Conservation (phyloP, 495 filamentous ascomycete species). For the Neurospora africana region DNA sequence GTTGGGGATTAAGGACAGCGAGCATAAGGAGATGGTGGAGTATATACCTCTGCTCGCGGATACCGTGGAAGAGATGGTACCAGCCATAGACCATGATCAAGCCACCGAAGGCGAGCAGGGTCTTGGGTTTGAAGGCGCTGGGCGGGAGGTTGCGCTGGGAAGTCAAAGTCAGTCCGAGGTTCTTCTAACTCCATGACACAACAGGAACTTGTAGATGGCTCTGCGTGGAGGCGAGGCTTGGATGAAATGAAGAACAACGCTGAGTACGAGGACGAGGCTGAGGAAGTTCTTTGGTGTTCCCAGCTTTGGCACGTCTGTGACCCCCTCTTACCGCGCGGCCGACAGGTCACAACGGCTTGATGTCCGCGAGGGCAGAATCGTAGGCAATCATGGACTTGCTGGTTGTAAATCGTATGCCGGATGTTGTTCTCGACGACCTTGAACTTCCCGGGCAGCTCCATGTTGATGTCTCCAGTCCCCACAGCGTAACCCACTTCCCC, state of each 20-base stretch:
- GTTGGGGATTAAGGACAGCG: too few relatives aligned
- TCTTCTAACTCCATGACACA: neutral
- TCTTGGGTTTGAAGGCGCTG: constrained; percentile 67
- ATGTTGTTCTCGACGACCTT: neutral
- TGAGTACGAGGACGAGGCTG: neutral
- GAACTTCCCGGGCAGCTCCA: neutral
- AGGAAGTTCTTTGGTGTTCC: neutral
- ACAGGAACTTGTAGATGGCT: neutral
- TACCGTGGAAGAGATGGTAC: constrained; percentile 67
- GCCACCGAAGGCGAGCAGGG: constrained; percentile 64
- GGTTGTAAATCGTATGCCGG: neutral
- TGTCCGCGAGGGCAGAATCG: neutral
- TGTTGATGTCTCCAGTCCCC: neutral
- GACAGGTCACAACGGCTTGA: neutral
- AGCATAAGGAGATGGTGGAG: neutral
- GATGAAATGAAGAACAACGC: neutral
- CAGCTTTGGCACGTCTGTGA: neutral
- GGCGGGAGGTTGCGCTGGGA: constrained; percentile 80
- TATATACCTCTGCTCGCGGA: constrained; percentile 76
- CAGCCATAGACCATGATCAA: constrained; percentile 78
- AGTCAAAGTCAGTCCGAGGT: neutral
- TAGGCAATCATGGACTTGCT: neutral
- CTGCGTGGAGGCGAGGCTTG: neutral
- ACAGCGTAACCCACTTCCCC: neutral
- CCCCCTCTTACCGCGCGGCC: neutral